Conservation (phyloP, 2,329 filamentous ascomycete genomes). For the Incumbomyces lentus region DNA sequence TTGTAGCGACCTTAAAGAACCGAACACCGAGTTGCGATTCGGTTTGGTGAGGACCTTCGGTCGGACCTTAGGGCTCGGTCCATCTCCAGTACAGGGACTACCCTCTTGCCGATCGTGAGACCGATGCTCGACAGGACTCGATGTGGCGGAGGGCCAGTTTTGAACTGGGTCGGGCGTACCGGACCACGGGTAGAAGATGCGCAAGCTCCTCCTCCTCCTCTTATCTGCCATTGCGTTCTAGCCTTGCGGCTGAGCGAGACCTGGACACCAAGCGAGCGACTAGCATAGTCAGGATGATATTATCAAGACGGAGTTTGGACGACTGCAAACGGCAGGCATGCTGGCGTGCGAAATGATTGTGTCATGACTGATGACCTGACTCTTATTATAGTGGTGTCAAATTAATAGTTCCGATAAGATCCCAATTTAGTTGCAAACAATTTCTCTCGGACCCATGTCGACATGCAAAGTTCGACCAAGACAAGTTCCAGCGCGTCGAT, state of each 20-base stretch:
- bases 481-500: too few relatives aligned
- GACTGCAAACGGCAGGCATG: background rate
- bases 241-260: background rate
- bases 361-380: background rate
- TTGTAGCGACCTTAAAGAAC: conserved; percentile 45
- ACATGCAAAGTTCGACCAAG: too few relatives aligned
- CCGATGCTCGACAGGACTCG: conserved; percentile 24
- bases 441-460: conserved; percentile 1
- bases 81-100: conserved; percentile 23
- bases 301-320: background rate
- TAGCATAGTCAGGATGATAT: conserved; percentile 1
- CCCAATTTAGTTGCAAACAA: conserved; percentile 4
- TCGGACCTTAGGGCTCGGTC: conserved; percentile 25
- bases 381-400: background rate
- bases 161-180: conserved; percentile 6
- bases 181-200: conserved; percentile 22
- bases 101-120: conserved; percentile 23
- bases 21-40: conserved; percentile 47
- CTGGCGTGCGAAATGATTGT: background rate
- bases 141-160: conserved; percentile 11
- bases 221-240: conserved; percentile 19
- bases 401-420: background rate
- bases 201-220: conserved; percentile 27
- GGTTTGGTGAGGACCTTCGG: conserved; percentile 35
- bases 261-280: background rate